phyloP scores from a whole-genome alignment of 2,329 filamentous ascomycete species.

The Tolypocladium tundrense region DNA sequence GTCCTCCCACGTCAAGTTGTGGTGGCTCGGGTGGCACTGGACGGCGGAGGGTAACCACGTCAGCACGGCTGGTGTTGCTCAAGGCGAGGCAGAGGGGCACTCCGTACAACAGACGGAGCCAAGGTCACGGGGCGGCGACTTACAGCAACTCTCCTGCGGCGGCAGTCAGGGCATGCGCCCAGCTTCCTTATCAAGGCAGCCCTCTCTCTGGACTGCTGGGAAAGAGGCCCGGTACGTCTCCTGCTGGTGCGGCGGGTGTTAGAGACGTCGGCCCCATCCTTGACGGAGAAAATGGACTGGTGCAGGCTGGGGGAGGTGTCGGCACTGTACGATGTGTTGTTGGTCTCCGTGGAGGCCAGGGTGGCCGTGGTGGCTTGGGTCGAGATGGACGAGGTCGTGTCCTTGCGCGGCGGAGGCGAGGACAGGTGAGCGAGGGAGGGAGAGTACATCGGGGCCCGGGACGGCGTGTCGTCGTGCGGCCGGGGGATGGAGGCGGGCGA shows the following conservation, averaged over 20 bases:
- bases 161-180: conserved; percentile 46
- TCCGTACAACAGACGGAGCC: not conserved
- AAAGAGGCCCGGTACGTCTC: conserved; percentile 48
- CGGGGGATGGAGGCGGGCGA: conserved; percentile 8
- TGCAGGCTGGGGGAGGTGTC: conserved; percentile 39
- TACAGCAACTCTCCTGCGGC: conserved; percentile 47
- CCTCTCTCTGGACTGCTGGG: conserved; percentile 46
- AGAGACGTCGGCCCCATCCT: conserved; percentile 44
- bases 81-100: not conserved
- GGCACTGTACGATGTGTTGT: conserved; percentile 40
- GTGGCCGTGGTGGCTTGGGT: conserved; percentile 37
- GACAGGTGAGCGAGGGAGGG: conserved; percentile 11
- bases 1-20: conserved; percentile 52
- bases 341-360: conserved; percentile 34
- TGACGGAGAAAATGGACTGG: conserved; percentile 44
- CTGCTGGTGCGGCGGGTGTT: conserved; percentile 44
- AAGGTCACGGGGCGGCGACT: conserved; percentile 19
- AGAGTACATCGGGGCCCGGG: conserved; percentile 6
- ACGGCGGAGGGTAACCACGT: conserved; percentile 1
- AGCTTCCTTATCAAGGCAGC: conserved; percentile 50
- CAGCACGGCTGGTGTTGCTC: not conserved
- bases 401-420: conserved; percentile 29
- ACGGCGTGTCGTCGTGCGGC: conserved; percentile 1
- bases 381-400: conserved; percentile 43
- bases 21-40: conserved; percentile 50